Base-by-base conservation (phyloP, 1,284 basidiomycete genomes). In the Mycena citricolor region DNA sequence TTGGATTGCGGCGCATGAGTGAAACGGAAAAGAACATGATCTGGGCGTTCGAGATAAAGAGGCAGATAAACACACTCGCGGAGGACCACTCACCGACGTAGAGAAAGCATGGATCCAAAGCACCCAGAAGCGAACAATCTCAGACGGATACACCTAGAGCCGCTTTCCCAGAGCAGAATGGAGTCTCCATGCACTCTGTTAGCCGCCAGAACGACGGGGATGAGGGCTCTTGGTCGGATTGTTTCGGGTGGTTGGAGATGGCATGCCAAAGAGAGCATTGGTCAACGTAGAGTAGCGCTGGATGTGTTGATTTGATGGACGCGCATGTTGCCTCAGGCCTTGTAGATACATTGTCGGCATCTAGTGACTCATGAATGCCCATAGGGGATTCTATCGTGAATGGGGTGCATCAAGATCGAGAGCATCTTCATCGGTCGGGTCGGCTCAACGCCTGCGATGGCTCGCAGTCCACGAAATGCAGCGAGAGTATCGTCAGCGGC, bases 101-200 rank as follows among this genome's bases (percentile, higher is more conserved):
- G 77, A 79, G 55, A 83, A 83, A 1, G 73, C 75, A 58, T 83
- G 79, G 1, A 79, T 82, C 81, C 81, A 83, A 21, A 82, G 56
- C 20, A n/a, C n/a, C n/a, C n/a, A n/a, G n/a, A n/a, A n/a, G n/a
- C n/a, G n/a, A n/a, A n/a, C n/a, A n/a, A n/a, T 73, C 44, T 78
- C 72, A 19, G 63, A 63, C 2, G 81, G 79, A 54, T 77, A 79
- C 47, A 74, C 47, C 7, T 57, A 55, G 49, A 81, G 83, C 45
- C 79, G 75, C 29, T 67, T 57, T 21, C 68, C 70, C 36, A 83
- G 54, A 5, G 69, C 71, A 11, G 57, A 54, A 13, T 82, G 59
- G 47, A 83, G 67, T 21, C 74, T 72, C 47, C 75, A 77, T 24
- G 81, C 78, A 52, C 75, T 77, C 21, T 74, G 70, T 52, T 79